phyloP scores from a whole-genome alignment of 2,329 filamentous ascomycete genomes.

The Alternaria dauci region DNA sequence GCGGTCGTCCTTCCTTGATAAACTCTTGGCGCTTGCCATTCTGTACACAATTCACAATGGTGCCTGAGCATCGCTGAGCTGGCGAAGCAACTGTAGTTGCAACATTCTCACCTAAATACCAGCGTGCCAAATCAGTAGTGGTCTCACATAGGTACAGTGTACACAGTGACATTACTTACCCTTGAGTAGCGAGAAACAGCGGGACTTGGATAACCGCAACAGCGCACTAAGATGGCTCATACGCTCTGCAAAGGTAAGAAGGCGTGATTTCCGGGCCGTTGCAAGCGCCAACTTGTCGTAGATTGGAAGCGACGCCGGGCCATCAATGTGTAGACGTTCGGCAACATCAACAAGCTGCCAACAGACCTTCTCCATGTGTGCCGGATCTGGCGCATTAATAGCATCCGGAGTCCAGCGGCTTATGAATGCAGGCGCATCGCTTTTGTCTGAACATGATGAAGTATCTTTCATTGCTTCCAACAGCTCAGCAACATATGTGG shows the following conservation, averaged over 20 bases:
- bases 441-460: slow-evolving; percentile 11
- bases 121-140: too few relatives aligned
- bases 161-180: background rate
- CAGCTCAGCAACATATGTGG: slow-evolving; percentile 9
- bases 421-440: background rate
- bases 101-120: slow-evolving; percentile 3
- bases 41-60: background rate
- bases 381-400: background rate
- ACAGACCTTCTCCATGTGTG: slow-evolving; percentile 23
- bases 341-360: slow-evolving; percentile 20
- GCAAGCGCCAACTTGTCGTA: slow-evolving; percentile 10
- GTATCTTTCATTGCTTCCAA: slow-evolving; percentile 14
- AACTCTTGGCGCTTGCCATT: background rate
- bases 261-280: slow-evolving; percentile 7
- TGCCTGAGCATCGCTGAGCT: background rate
- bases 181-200: slow-evolving; percentile 23
- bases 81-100: slow-evolving; percentile 5
- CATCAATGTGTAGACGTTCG: slow-evolving; percentile 13
- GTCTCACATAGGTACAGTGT: too few relatives aligned
- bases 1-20: background rate
- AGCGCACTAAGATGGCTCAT: slow-evolving; percentile 13
- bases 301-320: slow-evolving; percentile 9
- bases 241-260: slow-evolving; percentile 18
- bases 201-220: slow-evolving; percentile 13
- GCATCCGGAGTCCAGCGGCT: slow-evolving; percentile 15